A percentile compares a stretch with the other conserved stretches of the same genome.
Conservation (phyloP, 495 filamentous ascomycete genomes). For the Choiromyces venosus region DNA sequence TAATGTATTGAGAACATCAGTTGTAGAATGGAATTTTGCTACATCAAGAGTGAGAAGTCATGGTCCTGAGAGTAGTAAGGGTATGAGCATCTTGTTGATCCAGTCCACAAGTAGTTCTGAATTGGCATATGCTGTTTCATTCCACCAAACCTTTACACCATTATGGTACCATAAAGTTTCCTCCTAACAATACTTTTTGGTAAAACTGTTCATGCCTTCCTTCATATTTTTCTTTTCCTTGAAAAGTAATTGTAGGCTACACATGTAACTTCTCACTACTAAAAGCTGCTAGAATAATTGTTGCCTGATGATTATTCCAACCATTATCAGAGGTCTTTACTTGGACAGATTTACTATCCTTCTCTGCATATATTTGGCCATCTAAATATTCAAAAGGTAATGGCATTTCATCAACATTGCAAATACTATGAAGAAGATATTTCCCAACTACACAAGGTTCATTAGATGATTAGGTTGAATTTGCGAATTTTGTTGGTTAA, state of each 20-base stretch:
- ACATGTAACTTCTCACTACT: background rate
- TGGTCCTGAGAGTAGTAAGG: constrained; percentile 1
- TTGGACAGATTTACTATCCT: constrained; percentile 13
- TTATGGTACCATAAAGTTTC: constrained; percentile 2
- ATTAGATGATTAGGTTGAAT: background rate
- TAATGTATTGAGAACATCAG: background rate
- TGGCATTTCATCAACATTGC: constrained; percentile 15
- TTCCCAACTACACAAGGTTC: background rate
- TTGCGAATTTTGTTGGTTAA: constrained; percentile 7
- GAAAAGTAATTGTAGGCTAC: constrained; percentile 12
- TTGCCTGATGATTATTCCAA: constrained; percentile 17
- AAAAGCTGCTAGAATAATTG: constrained; percentile 6
- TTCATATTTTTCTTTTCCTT: constrained; percentile 3
- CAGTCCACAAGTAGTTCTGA: background rate
- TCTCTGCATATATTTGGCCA: constrained; percentile 15
- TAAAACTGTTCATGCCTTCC: background rate
- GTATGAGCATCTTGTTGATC: constrained; percentile 8
- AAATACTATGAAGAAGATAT: constrained; percentile 11
- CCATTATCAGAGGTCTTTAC: constrained; percentile 5
- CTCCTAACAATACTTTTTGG: background rate
- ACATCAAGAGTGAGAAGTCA: constrained; percentile 1
- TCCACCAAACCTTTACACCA: constrained; percentile 6
- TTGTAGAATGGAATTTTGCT: constrained; percentile 5
- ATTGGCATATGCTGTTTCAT: constrained; percentile 9
- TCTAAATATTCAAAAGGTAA: constrained; percentile 13